Conservation (phyloP, 352 stramenopile species). For the Globisporangium irregulare region DNA sequence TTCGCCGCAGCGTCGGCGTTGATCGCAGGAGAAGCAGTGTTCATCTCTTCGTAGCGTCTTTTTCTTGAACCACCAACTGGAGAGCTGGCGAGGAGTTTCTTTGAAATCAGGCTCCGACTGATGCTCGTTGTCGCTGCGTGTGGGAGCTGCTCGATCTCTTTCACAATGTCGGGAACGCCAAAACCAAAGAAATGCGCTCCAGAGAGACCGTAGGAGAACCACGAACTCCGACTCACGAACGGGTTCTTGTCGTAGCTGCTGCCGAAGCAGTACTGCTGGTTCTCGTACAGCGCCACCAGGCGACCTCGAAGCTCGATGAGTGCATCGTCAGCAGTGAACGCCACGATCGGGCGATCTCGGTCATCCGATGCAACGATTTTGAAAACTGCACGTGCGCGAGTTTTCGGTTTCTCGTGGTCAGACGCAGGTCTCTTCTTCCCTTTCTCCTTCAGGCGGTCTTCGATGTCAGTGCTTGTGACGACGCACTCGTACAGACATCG, state of each 20-base stretch:
- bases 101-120: constrained; percentile 35
- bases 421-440: constrained; percentile 4
- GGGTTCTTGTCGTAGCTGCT: constrained; percentile 43
- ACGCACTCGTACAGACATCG: constrained; percentile 91
- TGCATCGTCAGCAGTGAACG: constrained; percentile 59
- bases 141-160: constrained; percentile 69
- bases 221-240: constrained; percentile 72
- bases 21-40: constrained; percentile 8
- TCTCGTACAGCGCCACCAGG: constrained; percentile 72
- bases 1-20: not conserved
- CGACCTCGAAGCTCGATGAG: constrained; percentile 70
- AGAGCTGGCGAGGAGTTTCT: constrained; percentile 9
- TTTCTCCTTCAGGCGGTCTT: constrained; percentile 29
- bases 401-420: not conserved
- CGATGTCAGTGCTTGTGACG: constrained; percentile 78
- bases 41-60: constrained; percentile 25
- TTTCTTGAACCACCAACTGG: constrained; percentile 23
- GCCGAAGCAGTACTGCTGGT: constrained; percentile 36
- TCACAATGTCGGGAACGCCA: constrained; percentile 56
- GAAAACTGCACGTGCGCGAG: constrained; percentile 47
- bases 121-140: constrained; percentile 71
- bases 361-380: constrained; percentile 80
- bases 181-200: constrained; percentile 86
- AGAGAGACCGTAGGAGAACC: constrained; percentile 75
- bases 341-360: constrained; percentile 56